These are phyloP conservation scores for Zelonia costaricensis DNA, from an alignment of 208 protist species.

Conservation along the genomic window DNA sequence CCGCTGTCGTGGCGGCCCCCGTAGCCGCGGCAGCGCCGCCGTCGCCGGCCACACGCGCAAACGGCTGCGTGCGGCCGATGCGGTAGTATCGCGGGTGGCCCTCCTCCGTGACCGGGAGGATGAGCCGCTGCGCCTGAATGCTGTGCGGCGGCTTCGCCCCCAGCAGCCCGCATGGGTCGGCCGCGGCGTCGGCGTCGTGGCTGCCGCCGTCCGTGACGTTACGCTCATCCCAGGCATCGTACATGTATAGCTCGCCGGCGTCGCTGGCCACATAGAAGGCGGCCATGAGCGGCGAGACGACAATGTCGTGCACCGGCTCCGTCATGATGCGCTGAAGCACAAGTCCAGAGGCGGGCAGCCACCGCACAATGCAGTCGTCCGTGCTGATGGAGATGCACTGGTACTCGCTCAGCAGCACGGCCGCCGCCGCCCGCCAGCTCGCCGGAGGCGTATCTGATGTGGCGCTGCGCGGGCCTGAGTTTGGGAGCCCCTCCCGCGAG, in stretches of 20 bases:
- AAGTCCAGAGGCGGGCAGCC: constrained; percentile 56
- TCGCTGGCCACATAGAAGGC: constrained; percentile 69
- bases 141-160: background rate
- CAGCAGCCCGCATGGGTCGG: background rate
- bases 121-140: constrained; percentile 13
- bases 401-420: constrained; percentile 45
- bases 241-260: constrained; percentile 59
- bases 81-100: constrained; percentile 27
- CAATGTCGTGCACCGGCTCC: constrained; percentile 46
- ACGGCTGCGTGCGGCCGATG: constrained; percentile 8
- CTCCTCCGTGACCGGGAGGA: constrained; percentile 27
- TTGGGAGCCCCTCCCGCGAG: too few relatives aligned
- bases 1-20: too few relatives aligned
- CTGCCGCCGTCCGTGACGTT: constrained; percentile 18
- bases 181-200: background rate
- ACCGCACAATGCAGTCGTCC: constrained; percentile 64
- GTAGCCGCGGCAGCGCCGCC: background rate
- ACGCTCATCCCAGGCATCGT: constrained; percentile 72
- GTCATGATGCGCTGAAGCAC: constrained; percentile 63
- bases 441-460: background rate
- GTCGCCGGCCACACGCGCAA: too few relatives aligned
- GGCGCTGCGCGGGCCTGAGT: too few relatives aligned
- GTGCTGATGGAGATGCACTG: constrained; percentile 65
- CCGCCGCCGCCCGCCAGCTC: constrained; percentile 45
- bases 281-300: constrained; percentile 67